Percentiles rank a stretch among this genome's conserved stretches.
Conservation (phyloP, 2,329 filamentous ascomycete genomes). For the Endocalyx cinctus region DNA sequence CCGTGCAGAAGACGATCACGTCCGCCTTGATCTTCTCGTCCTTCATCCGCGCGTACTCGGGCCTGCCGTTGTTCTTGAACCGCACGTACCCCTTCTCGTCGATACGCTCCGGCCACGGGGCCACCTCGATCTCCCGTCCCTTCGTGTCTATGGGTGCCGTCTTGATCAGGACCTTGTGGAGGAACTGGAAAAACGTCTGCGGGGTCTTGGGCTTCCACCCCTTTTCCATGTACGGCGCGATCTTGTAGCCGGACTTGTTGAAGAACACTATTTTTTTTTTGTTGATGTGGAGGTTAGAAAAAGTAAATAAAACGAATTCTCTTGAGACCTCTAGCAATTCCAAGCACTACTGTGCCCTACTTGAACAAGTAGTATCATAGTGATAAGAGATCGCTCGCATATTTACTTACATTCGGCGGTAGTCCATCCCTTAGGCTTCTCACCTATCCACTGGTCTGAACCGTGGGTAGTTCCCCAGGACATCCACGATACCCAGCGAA, state of each 20-base stretch:
- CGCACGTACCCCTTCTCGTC: conserved; percentile 30
- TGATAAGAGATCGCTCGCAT: no score
- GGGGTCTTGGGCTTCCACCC: conserved; percentile 20
- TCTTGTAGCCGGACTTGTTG: conserved; percentile 18
- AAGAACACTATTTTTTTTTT: conserved; percentile 34
- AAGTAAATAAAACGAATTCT: conserved; percentile 2
- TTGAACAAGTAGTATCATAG: no score
- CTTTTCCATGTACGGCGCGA: conserved; percentile 15
- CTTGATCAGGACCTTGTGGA: conserved; percentile 35
- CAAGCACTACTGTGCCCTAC: no score
- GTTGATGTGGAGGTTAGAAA: neutral
- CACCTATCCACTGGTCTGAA: conserved; percentile 44
- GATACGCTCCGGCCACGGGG: conserved; percentile 38
- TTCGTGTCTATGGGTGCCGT: conserved; percentile 33
- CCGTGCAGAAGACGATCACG: conserved; percentile 42
- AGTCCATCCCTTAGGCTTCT: conserved; percentile 32
- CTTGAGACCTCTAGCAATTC: no score
- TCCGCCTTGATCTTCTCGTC: conserved; percentile 32
- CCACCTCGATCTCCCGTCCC: conserved; percentile 37
- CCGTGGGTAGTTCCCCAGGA: conserved; percentile 42
- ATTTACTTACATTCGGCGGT: conserved; percentile 16
- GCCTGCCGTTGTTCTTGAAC: conserved; percentile 27
- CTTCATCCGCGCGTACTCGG: conserved; percentile 23
- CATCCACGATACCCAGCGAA: conserved; percentile 36
- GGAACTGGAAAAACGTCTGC: conserved; percentile 27